A percentile compares a stretch with the other conserved stretches of the same genome.
These are phyloP conservation scores for Blastocystis sp. DNA, from an alignment of 352 stramenopile species.

Conservation along the genomic window DNA sequence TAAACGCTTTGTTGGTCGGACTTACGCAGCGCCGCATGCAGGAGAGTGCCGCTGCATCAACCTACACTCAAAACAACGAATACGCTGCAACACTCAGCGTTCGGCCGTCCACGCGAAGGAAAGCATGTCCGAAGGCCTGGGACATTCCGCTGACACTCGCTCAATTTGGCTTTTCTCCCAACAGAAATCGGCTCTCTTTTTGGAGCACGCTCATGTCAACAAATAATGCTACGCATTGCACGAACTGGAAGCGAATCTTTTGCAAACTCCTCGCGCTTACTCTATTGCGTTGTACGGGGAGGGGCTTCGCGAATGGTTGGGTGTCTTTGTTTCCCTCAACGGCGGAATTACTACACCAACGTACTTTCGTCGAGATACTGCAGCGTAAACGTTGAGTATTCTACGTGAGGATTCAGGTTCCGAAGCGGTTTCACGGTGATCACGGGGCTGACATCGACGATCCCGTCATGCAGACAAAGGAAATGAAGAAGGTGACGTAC, in stretches of 20 bases:
- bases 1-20: neutral
- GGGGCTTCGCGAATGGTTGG: neutral
- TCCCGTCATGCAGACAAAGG: slow-evolving; percentile 68
- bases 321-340: neutral
- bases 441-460: slow-evolving; percentile 33
- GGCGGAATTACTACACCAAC: neutral
- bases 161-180: no score
- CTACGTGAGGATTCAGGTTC: neutral
- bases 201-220: neutral
- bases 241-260: neutral
- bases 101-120: neutral
- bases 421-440: slow-evolving; percentile 63
- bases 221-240: neutral
- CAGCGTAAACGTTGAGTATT: neutral
- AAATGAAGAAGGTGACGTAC: slow-evolving; percentile 68
- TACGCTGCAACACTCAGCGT: neutral
- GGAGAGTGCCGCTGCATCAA: neutral
- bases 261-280: neutral
- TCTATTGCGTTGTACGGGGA: neutral
- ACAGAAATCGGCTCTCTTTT: no score
- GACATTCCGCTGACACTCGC: neutral
- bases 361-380: neutral
- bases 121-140: neutral
- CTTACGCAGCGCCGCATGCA: neutral
- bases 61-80: neutral